A percentile compares a stretch with the other conserved stretches of the same genome.
Evolutionary conservation across 2,329 filamentous ascomycete species (phyloP).

Genomic region (Zelopaecilomyces penicillatus): DNA sequence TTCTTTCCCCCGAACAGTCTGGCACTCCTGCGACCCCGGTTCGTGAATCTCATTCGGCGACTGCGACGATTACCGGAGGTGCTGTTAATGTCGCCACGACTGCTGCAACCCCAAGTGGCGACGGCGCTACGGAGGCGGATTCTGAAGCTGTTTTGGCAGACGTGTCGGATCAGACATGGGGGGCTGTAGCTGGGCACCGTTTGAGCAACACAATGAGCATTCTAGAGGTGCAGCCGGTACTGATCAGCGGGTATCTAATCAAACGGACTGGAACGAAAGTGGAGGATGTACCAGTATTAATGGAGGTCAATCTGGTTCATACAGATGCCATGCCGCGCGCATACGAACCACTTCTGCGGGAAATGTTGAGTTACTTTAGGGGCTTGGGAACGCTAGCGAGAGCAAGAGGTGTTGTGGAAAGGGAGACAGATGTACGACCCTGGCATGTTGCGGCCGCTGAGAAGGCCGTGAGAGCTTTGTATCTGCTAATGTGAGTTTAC

Average conservation of each 20-base stretch:
- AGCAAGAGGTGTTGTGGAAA: slow-evolving; percentile 53
- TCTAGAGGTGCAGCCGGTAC: slow-evolving; percentile 46
- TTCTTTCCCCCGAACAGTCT: slow-evolving; percentile 53
- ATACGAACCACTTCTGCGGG: slow-evolving; percentile 58
- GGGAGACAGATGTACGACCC: slow-evolving; percentile 55
- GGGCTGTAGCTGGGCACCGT: slow-evolving; percentile 59
- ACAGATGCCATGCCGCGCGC: slow-evolving; percentile 41
- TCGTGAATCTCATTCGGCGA: slow-evolving; percentile 21
- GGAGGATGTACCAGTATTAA: slow-evolving; percentile 50
- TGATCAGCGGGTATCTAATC: slow-evolving; percentile 58
- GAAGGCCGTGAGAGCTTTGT: slow-evolving; percentile 58
- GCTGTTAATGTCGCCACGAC: slow-evolving; percentile 8
- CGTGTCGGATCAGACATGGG: slow-evolving; percentile 67
- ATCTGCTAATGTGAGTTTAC: slow-evolving; percentile 48
- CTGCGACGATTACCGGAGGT: slow-evolving; percentile 1
- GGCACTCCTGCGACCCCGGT: slow-evolving; percentile 43
- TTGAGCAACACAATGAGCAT: slow-evolving; percentile 51
- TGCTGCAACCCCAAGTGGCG: slow-evolving; percentile 39
- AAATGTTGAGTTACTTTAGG: slow-evolving; percentile 62
- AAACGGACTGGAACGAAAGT: slow-evolving; percentile 49
- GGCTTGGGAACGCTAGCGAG: slow-evolving; percentile 61
- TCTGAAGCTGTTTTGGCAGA: slow-evolving; percentile 62
- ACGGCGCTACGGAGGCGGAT: slow-evolving; percentile 33
- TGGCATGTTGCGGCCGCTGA: slow-evolving; percentile 70
- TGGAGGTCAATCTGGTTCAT: slow-evolving; percentile 59